Evolutionary conservation across 2,329 filamentous ascomycete species (phyloP).

Genomic region (Cordyceps javanica): DNA sequence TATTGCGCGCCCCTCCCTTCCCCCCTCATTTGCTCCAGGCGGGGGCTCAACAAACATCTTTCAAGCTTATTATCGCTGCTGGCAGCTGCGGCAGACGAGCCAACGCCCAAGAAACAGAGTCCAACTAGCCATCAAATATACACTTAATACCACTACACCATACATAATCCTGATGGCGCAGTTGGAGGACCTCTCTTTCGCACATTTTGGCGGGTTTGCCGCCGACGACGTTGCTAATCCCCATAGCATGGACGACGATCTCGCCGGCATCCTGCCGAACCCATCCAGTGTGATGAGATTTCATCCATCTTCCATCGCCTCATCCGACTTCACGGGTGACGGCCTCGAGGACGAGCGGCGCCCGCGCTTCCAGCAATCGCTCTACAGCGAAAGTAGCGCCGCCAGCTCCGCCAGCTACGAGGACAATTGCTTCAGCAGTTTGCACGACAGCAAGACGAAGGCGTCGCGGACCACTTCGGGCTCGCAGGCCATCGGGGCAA

Average conservation of each 20-base stretch:
- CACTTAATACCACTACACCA: background rate
- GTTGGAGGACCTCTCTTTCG: background rate
- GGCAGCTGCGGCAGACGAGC: background rate
- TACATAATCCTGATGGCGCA: background rate
- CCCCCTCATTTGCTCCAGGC: background rate
- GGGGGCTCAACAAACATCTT: background rate
- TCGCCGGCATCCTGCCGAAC: background rate
- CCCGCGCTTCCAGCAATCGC: background rate
- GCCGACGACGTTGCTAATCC: background rate
- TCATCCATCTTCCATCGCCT: background rate
- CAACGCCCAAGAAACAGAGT: background rate
- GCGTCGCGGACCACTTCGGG: background rate
- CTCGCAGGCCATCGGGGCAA: background rate
- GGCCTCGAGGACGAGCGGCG: background rate
- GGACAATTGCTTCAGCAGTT: constrained; percentile 4
- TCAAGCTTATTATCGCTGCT: background rate
- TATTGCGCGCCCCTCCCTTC: background rate
- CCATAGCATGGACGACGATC: background rate
- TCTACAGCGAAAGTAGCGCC: background rate
- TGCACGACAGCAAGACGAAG: background rate
- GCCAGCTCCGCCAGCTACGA: background rate
- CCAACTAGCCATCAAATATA: background rate
- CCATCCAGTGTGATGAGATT: background rate
- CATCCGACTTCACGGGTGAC: background rate
- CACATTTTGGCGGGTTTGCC: background rate